These are phyloP conservation scores for Saksenaea vasiformis DNA, from an alignment of 371 early-diverging fungal genomes.

Conservation along the genomic window DNA sequence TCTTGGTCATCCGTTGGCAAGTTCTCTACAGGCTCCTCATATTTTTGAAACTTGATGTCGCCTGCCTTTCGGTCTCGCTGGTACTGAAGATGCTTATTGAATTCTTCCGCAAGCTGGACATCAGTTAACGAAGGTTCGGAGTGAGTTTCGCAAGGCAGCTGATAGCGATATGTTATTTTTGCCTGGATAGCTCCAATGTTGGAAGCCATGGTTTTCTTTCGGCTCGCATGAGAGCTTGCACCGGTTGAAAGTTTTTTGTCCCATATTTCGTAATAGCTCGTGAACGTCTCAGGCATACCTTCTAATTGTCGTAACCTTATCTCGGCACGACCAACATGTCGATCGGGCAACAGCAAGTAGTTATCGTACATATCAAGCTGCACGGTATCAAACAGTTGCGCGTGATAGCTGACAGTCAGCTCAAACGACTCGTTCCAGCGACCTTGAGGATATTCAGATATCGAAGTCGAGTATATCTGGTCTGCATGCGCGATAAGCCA, in stretches of 20 bases:
- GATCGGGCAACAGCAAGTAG: slow-evolving; percentile 62
- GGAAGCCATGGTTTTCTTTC: slow-evolving; percentile 51
- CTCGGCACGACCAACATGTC: slow-evolving; percentile 75
- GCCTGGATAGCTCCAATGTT: slow-evolving; percentile 73
- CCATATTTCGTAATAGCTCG: slow-evolving; percentile 68
- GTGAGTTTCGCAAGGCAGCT: slow-evolving; percentile 17
- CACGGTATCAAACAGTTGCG: slow-evolving; percentile 75
- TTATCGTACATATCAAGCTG: slow-evolving; percentile 77
- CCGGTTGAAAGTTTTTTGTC: slow-evolving; percentile 57
- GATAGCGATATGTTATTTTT: slow-evolving; percentile 65
- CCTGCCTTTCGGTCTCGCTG: slow-evolving; percentile 20
- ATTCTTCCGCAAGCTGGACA: slow-evolving; percentile 22
- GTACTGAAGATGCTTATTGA: slow-evolving; percentile 23
- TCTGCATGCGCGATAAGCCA: slow-evolving; percentile 38
- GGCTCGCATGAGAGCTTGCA: slow-evolving; percentile 56
- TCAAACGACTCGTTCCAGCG: slow-evolving; percentile 80
- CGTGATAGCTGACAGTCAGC: slow-evolving; percentile 72
- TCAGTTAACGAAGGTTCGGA: slow-evolving; percentile 11
- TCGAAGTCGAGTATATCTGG: slow-evolving; percentile 66
- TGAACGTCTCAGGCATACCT: slow-evolving; percentile 70
- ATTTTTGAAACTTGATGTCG: slow-evolving; percentile 24
- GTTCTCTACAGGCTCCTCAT: slow-evolving; percentile 16
- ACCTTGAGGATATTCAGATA: slow-evolving; percentile 61
- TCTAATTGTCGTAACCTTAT: slow-evolving; percentile 63
- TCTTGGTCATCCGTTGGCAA: slow-evolving; percentile 10